Percentiles rank a stretch among this genome's conserved stretches.
Evolutionary conservation across 2,329 filamentous ascomycete genomes (phyloP).

Genomic region (Epichloe gansuensis): DNA sequence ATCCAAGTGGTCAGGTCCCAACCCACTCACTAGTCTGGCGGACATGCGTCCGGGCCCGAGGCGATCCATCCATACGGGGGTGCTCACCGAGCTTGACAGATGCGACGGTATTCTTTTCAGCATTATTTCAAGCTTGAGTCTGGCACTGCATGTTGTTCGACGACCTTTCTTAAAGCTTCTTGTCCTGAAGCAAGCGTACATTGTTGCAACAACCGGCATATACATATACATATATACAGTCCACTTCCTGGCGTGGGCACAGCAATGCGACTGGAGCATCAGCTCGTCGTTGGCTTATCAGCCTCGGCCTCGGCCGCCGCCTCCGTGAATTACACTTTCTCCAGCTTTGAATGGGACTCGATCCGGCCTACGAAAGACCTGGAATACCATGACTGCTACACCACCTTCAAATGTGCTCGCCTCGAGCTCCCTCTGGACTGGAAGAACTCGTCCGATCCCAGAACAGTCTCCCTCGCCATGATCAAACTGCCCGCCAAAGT

Average conservation of each 20-base stretch:
- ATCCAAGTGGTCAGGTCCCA: not conserved
- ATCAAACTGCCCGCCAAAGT: slow-evolving; percentile 28
- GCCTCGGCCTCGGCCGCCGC: not conserved
- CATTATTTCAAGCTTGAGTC: no score
- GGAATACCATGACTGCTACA: slow-evolving; percentile 28
- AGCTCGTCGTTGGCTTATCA: not conserved
- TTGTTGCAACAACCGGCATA: no score
- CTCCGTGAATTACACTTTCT: not conserved
- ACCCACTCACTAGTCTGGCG: not conserved
- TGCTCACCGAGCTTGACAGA: not conserved
- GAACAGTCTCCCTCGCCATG: slow-evolving; percentile 27
- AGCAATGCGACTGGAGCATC: not conserved
- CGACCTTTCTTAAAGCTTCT: no score
- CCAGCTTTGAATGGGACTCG: slow-evolving; percentile 23
- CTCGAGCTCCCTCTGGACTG: slow-evolving; percentile 32
- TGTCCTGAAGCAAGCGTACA: no score
- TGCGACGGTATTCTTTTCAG: not conserved
- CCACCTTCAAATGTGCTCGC: slow-evolving; percentile 25
- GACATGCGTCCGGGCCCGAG: not conserved
- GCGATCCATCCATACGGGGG: no score
- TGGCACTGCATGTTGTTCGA: no score
- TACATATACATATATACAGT: no score
- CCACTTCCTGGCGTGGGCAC: no score
- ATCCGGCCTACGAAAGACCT: slow-evolving; percentile 23
- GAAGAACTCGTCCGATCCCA: slow-evolving; percentile 16